Conservation (phyloP, 305 asterid species). For the Lippia alba region DNA sequence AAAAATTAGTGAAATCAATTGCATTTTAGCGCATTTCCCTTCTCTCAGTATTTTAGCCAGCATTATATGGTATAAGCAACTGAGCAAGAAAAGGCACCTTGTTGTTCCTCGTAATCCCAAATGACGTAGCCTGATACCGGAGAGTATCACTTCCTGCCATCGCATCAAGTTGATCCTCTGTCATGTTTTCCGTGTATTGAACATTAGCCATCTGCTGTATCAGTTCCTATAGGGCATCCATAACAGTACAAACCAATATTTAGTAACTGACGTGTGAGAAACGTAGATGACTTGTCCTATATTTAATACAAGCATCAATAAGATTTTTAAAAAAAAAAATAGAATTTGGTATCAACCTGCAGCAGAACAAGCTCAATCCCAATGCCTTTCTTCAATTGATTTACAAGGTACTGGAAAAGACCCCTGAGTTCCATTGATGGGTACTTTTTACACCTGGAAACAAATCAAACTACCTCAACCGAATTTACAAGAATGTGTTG, state of each 20-base stretch:
- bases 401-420: constrained; percentile 96
- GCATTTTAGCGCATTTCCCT: neutral
- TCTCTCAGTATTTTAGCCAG: neutral
- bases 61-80: constrained; percentile 1
- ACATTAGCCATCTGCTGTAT: constrained; percentile 99
- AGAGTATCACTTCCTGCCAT: constrained; percentile 99
- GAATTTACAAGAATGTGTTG: constrained; percentile 11
- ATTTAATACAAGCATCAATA: constrained; percentile 52
- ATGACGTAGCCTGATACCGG: constrained; percentile 98
- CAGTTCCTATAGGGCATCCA: constrained; percentile 74
- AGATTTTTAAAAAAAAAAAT: constrained; percentile 35
- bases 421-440: constrained; percentile 99
- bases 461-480: constrained; percentile 28
- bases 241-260: constrained; percentile 32
- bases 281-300: constrained; percentile 63
- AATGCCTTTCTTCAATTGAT: constrained; percentile 95
- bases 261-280: constrained; percentile 29
- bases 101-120: constrained; percentile 89
- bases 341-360: constrained; percentile 61
- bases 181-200: constrained; percentile 98
- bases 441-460: constrained; percentile 93
- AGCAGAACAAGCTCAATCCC: constrained; percentile 98
- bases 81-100: constrained; percentile 57
- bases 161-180: constrained; percentile 98
- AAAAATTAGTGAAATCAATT: neutral